These are phyloP conservation scores for Leccinum fibrillosum DNA, from an alignment of 768 basidiomycete genomes.

Conservation along the genomic window DNA sequence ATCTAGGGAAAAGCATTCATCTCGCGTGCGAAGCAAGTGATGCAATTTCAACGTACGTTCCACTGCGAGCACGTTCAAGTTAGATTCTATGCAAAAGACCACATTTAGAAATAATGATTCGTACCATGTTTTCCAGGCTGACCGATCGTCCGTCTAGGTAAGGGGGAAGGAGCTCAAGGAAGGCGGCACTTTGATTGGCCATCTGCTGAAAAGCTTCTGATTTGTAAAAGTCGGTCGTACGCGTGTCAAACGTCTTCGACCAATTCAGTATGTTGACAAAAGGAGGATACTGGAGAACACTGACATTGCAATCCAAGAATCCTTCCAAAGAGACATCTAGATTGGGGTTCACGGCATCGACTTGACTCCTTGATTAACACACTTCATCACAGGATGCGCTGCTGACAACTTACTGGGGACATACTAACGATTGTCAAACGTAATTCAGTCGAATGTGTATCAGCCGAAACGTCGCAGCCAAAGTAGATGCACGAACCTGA, in stretches of 20 bases:
- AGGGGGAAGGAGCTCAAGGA: constrained; percentile 46
- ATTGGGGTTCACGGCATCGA: constrained; percentile 61
- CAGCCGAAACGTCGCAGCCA: constrained; percentile 1
- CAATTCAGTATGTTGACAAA: not conserved
- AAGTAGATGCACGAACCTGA: constrained; percentile 37
- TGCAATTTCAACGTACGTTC: constrained; percentile 36
- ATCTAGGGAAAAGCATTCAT: constrained; percentile 37
- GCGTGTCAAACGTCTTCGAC: constrained; percentile 44
- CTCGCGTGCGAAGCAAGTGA: not conserved
- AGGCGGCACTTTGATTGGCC: constrained; percentile 41
- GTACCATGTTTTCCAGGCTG: constrained; percentile 56
- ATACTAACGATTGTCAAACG: constrained; percentile 24
- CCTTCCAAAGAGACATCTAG: constrained; percentile 66
- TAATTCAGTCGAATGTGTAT: constrained; percentile 2
- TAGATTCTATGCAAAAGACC: not conserved
- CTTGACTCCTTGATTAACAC: constrained; percentile 31
- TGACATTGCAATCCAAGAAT: constrained; percentile 56
- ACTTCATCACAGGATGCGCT: not conserved
- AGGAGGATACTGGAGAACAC: constrained; percentile 6
- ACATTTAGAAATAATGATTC: not conserved
- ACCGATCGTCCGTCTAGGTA: constrained; percentile 55
- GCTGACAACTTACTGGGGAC: constrained; percentile 36
- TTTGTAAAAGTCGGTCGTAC: constrained; percentile 51
- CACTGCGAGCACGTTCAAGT: constrained; percentile 31
- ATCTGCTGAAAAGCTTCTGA: constrained; percentile 50